Evolutionary conservation across 1,284 basidiomycete genomes (phyloP).

Genomic region (Cryptococcus hybrid): DNA sequence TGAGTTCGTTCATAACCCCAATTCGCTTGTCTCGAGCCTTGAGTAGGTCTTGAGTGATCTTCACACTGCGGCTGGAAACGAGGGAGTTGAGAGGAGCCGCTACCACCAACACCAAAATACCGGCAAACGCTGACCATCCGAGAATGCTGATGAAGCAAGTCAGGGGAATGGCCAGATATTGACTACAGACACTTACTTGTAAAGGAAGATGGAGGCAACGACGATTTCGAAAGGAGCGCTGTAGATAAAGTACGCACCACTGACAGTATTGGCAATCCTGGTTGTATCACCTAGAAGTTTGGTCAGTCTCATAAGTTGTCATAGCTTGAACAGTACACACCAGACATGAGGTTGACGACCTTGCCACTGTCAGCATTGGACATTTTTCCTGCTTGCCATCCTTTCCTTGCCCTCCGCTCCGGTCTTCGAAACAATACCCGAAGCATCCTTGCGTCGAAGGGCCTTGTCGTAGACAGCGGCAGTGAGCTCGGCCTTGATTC

Average conservation of each 20-base stretch:
- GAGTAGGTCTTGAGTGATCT: slow-evolving; percentile 69
- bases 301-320: background rate
- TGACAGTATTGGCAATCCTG: slow-evolving; percentile 35
- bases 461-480: slow-evolving; percentile 83
- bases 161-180: slow-evolving; percentile 2
- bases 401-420: slow-evolving; percentile 53
- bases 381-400: slow-evolving; percentile 32
- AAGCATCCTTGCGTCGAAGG: slow-evolving; percentile 77
- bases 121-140: slow-evolving; percentile 79
- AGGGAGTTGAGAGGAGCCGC: slow-evolving; percentile 61
- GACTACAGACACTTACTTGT: slow-evolving; percentile 58
- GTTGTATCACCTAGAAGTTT: slow-evolving; percentile 27
- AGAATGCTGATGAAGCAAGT: slow-evolving; percentile 59
- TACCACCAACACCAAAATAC: slow-evolving; percentile 70
- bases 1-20: slow-evolving; percentile 79
- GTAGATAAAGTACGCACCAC: slow-evolving; percentile 55
- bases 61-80: slow-evolving; percentile 58
- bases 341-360: slow-evolving; percentile 54
- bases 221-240: slow-evolving; percentile 75
- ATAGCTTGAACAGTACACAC: slow-evolving; percentile 10
- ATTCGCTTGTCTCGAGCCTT: slow-evolving; percentile 80
- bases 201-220: slow-evolving; percentile 72
- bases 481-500: slow-evolving; percentile 71
- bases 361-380: slow-evolving; percentile 53
- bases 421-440: slow-evolving; percentile 64